Base-by-base conservation (phyloP, 2,329 filamentous ascomycete species). In the Aspergillus cejpii region DNA sequence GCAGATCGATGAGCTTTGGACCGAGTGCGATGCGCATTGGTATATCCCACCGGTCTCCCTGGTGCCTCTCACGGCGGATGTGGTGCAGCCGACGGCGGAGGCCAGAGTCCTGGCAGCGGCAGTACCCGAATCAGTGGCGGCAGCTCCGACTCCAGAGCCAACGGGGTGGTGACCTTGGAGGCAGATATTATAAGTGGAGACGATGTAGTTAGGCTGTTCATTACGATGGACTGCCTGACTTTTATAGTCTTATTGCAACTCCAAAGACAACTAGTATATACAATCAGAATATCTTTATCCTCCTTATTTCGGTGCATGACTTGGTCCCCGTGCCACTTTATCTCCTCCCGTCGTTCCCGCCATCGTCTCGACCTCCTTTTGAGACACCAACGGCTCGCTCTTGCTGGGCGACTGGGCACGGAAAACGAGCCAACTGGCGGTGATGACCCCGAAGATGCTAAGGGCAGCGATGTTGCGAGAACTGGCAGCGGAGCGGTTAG, bases 401-500 rank as follows among this genome's bases (percentile, higher is more conserved):
- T 39, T 39, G 21, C 33, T 51, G n/a, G 45, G 45, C 5, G 48
- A 51, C 19, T 48, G 48, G 2, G 43, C 48, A 10, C 48, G 48
- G 43, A 51, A 49, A 20, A 43, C 20, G 10, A 51, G 37, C 39
- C 39, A 48, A 6, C 37, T 21, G 17, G 31, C 43, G 3, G 43
- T 33, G 5, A 48, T 20, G 12, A 51, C 27, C 0, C 39, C 45
- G n/a, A 44, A 17, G 6, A 51, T 36, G 21, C 48, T 48, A 15
- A 42, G 5, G 1, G 48, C 4, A 6, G 45, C 48, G 10, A 41
- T 29, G 15, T 48, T 51, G 4, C 48, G 45, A 5, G 39, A 27
- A 3, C 48, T 51, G 10, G 49, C 51, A 57, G 28, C 47, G 62
- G 19, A 57, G 48, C 29, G 62, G 62, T n/a, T 62, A 65, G 34